phyloP scores from a whole-genome alignment of 2,329 filamentous ascomycete species.

The Cordyceps fumosorosea region DNA sequence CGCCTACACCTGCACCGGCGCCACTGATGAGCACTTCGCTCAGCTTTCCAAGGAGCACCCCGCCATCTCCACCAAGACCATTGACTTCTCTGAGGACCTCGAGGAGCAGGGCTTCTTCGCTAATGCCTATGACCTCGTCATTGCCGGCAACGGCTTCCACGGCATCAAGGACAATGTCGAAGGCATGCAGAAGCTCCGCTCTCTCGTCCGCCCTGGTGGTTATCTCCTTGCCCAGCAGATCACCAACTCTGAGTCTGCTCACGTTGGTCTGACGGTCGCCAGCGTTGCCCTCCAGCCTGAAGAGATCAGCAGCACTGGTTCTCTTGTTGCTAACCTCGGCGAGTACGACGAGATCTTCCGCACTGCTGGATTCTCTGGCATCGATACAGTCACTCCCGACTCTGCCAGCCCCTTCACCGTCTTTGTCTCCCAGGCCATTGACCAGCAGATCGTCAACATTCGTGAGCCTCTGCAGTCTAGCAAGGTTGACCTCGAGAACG shows the following conservation, averaged over 20 bases:
- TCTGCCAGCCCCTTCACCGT: constrained; percentile 7
- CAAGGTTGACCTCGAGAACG: constrained; percentile 11
- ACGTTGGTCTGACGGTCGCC: constrained; percentile 7
- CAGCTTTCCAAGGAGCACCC: constrained; percentile 3
- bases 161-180: neutral
- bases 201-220: constrained; percentile 13
- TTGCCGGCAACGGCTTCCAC: constrained; percentile 11
- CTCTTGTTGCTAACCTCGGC: constrained; percentile 8
- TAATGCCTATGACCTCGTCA: constrained; percentile 11
- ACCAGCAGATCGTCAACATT: constrained; percentile 11
- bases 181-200: constrained; percentile 11
- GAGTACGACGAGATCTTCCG: constrained; percentile 12
- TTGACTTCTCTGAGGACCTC: constrained; percentile 10
- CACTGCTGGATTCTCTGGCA: constrained; percentile 14
- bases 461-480: constrained; percentile 11
- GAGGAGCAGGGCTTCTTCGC: constrained; percentile 12
- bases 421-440: constrained; percentile 15
- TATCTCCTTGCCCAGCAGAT: constrained; percentile 13
- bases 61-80: constrained; percentile 5
- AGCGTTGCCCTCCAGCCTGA: constrained; percentile 5
- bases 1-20: constrained; percentile 14
- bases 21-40: constrained; percentile 11
- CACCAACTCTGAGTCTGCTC: constrained; percentile 3
- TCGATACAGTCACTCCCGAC: constrained; percentile 13
- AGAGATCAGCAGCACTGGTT: constrained; percentile 9